Percentiles rank a stretch among this genome's conserved stretches.
Evolutionary conservation across 140 eudicot species (phyloP).

Genomic region (Anethum foeniculum): DNA sequence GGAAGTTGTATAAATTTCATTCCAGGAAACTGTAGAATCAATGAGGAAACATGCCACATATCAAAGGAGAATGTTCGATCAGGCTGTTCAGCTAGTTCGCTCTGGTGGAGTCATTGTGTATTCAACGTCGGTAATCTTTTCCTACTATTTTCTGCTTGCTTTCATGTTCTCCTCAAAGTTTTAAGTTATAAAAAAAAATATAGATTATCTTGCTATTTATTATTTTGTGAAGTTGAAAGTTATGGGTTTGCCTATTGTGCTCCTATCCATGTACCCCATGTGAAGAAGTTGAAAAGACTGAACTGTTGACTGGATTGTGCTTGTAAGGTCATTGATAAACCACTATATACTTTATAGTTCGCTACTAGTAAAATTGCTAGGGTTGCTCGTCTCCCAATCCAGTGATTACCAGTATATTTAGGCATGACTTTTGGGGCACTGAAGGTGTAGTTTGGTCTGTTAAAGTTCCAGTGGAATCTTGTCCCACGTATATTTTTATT

Average conservation of each 20-base stretch:
- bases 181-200: not conserved
- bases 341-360: not conserved
- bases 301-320: not conserved
- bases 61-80: slow-evolving; percentile 85
- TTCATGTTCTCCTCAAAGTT: not conserved
- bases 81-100: slow-evolving; percentile 92
- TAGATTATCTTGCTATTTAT: not conserved
- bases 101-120: slow-evolving; percentile 95
- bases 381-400: not conserved
- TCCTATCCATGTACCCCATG: not conserved
- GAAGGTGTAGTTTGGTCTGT: not conserved
- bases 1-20: not conserved
- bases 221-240: not conserved
- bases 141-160: not conserved
- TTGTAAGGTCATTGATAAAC: slow-evolving; percentile 2
- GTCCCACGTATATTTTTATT: not conserved
- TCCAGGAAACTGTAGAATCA: slow-evolving; percentile 71
- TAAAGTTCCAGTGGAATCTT: not conserved
- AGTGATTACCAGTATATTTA: not conserved
- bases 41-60: slow-evolving; percentile 72
- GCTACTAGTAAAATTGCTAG: not conserved
- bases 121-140: slow-evolving; percentile 60
- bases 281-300: not conserved
- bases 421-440: not conserved
- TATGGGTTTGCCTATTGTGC: not conserved